These are phyloP conservation scores for Podospora conica DNA, from an alignment of 495 filamentous ascomycete species.

Conservation along the genomic window DNA sequence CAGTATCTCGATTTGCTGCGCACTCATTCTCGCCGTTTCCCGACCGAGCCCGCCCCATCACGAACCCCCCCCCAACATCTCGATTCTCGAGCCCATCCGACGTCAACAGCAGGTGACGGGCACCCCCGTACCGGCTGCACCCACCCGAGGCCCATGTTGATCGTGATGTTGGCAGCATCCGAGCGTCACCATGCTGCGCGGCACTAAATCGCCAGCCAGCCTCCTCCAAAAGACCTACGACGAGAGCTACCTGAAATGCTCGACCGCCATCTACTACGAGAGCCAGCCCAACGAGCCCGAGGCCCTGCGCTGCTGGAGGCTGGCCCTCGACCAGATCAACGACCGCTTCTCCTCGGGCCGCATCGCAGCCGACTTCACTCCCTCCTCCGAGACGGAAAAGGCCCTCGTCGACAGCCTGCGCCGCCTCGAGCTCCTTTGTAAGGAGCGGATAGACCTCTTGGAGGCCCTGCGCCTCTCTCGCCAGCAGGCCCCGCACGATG, in stretches of 20 bases:
- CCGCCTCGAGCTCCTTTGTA: slow-evolving; percentile 84
- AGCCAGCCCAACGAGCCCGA: slow-evolving; percentile 90
- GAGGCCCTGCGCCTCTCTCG: slow-evolving; percentile 74
- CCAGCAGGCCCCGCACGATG: slow-evolving; percentile 46
- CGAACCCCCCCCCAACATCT: neutral
- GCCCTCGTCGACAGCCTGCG: slow-evolving; percentile 73
- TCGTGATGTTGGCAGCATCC: slow-evolving; percentile 6
- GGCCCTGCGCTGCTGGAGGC: slow-evolving; percentile 86
- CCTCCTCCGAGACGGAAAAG: slow-evolving; percentile 78
- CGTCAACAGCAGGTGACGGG: neutral
- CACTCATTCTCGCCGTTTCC: neutral
- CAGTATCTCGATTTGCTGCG: neutral
- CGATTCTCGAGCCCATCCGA: neutral
- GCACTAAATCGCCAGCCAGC: slow-evolving; percentile 61
- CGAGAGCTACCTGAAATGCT: slow-evolving; percentile 88
- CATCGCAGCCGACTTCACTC: slow-evolving; percentile 59
- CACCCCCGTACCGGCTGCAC: neutral
- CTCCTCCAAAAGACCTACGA: slow-evolving; percentile 96
- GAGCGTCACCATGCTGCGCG: slow-evolving; percentile 61
- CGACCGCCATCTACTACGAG: slow-evolving; percentile 93
- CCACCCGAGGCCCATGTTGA: neutral
- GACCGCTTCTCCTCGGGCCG: slow-evolving; percentile 73
- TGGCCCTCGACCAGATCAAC: slow-evolving; percentile 84
- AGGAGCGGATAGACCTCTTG: slow-evolving; percentile 84
- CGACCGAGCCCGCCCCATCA: neutral